These are phyloP conservation scores for Fusarium verticillioides DNA, from an alignment of 2,329 filamentous ascomycete genomes.

Conservation along the genomic window DNA sequence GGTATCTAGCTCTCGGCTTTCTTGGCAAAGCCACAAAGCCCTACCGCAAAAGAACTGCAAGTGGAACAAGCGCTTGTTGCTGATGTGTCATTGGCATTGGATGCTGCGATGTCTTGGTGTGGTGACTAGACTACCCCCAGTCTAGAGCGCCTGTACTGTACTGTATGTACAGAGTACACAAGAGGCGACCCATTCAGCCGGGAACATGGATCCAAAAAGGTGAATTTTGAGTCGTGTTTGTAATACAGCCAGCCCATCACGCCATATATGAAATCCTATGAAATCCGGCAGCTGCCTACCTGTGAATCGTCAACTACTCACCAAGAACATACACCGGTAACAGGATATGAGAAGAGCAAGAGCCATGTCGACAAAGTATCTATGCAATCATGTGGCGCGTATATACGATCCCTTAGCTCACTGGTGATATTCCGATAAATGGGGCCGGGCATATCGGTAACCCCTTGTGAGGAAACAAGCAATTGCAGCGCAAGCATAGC, in stretches of 20 bases:
- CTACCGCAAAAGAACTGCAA: conserved; percentile 26
- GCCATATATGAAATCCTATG: background rate
- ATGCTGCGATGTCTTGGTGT: conserved; percentile 20
- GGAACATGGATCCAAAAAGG: conserved; percentile 13
- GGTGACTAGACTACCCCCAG: conserved; percentile 16
- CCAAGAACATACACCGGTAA: background rate
- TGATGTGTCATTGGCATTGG: conserved; percentile 3
- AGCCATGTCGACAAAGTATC: background rate
- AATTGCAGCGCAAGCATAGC: background rate
- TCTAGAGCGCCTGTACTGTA: conserved; percentile 19
- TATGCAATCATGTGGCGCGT: conserved; percentile 24
- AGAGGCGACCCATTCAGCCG: conserved; percentile 37
- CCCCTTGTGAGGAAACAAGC: conserved; percentile 12
- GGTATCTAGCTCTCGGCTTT: conserved; percentile 45
- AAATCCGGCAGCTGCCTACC: background rate
- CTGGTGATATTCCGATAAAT: conserved; percentile 3
- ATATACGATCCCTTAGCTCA: conserved; percentile 7
- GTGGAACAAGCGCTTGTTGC: conserved; percentile 27
- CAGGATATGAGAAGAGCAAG: background rate
- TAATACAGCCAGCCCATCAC: background rate
- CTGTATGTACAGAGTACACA: background rate
- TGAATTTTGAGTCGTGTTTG: background rate
- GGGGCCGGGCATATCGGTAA: conserved; percentile 4
- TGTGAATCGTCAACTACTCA: background rate
- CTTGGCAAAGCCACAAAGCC: conserved; percentile 38